Evolutionary conservation across 345 rosid species (phyloP).

Genomic region (Trapa incisa): DNA sequence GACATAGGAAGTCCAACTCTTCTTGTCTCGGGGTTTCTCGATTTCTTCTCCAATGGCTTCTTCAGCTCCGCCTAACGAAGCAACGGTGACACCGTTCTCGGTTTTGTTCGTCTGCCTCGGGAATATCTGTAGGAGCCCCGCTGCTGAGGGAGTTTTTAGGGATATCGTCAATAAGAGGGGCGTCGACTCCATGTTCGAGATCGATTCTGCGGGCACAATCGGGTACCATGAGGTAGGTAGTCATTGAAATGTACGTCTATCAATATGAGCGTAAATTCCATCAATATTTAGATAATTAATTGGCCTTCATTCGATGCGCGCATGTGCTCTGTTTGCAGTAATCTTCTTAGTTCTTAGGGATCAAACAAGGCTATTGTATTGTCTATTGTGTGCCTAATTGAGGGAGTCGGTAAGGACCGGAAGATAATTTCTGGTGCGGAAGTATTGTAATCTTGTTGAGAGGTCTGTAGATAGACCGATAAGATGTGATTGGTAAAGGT

Average conservation of each 20-base stretch:
- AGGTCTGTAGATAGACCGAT: neutral
- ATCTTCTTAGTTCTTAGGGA: neutral
- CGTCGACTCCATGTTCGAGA: constrained; percentile 51
- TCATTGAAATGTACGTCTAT: neutral
- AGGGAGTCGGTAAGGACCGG: neutral
- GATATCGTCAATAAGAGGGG: constrained; percentile 66
- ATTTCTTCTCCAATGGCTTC: constrained; percentile 42
- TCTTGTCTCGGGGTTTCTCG: constrained; percentile 9
- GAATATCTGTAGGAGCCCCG: constrained; percentile 90
- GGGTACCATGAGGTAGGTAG: constrained; percentile 65
- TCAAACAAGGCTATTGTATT: neutral
- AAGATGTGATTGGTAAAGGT: neutral
- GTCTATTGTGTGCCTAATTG: neutral
- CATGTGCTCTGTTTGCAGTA: neutral
- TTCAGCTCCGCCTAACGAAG: constrained; percentile 10
- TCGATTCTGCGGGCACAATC: constrained; percentile 94
- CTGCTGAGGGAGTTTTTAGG: constrained; percentile 89
- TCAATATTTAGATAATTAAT: neutral
- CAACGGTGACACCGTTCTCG: constrained; percentile 48
- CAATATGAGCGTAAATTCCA: neutral
- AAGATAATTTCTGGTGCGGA: neutral
- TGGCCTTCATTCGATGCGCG: neutral
- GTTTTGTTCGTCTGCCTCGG: constrained; percentile 89
- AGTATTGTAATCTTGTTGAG: neutral
- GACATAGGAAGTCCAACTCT: constrained; percentile 13